These are phyloP conservation scores for Clonostachys sp. DNA, from an alignment of 2,329 filamentous ascomycete species.

Conservation along the genomic window DNA sequence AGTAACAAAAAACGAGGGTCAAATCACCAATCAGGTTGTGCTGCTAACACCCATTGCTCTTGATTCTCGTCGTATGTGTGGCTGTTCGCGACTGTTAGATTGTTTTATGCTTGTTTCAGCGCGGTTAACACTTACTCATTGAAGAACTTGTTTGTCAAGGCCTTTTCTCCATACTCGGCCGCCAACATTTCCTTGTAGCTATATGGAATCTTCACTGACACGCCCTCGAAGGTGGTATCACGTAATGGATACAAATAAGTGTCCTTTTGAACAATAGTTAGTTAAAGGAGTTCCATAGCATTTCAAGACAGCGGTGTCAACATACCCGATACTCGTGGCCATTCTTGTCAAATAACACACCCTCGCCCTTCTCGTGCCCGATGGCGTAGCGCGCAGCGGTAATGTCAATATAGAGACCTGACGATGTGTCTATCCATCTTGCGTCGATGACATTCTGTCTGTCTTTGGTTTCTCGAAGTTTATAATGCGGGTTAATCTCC, in stretches of 20 bases:
- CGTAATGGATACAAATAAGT: conserved; percentile 64
- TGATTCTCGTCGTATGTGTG: conserved; percentile 32
- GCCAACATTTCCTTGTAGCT: conserved; percentile 53
- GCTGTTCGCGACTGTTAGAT: conserved; percentile 12
- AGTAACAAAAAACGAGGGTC: background rate
- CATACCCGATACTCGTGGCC: conserved; percentile 42
- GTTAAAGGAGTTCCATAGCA: background rate
- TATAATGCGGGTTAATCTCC: conserved; percentile 40
- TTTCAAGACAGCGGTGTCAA: background rate
- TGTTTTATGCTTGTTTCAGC: background rate
- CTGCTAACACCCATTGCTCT: conserved; percentile 1
- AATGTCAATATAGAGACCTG: conserved; percentile 45
- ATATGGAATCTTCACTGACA: conserved; percentile 61
- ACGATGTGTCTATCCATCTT: conserved; percentile 41
- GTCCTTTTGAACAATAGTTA: conserved; percentile 25
- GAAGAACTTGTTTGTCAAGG: conserved; percentile 45
- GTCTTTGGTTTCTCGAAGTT: conserved; percentile 28
- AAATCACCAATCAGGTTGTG: background rate
- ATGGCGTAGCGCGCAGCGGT: conserved; percentile 43
- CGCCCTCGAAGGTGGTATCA: conserved; percentile 65
- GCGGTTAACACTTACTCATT: conserved; percentile 36
- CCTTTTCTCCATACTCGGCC: conserved; percentile 50
- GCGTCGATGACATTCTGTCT: conserved; percentile 39
- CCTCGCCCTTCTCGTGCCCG: conserved; percentile 32
- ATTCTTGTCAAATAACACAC: conserved; percentile 45